Conservation (phyloP, 2,329 filamentous ascomycete genomes). For the Epichloe sibirici region DNA sequence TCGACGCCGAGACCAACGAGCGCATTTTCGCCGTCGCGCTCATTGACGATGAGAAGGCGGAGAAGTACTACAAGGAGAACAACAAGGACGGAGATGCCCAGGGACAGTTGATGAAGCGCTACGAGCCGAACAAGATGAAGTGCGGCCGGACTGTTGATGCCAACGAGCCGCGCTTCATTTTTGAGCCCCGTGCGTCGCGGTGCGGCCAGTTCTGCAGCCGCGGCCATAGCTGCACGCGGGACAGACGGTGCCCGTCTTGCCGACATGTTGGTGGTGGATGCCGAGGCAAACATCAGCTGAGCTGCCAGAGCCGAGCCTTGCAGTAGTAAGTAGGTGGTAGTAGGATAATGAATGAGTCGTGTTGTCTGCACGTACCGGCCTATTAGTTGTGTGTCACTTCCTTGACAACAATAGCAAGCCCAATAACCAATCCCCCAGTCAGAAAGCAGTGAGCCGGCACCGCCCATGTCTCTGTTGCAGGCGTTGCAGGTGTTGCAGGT, state of each 20-base stretch:
- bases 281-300: conserved; percentile 5
- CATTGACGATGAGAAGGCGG: conserved; percentile 7
- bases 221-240: conserved; percentile 3
- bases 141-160: neutral
- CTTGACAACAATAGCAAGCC: too few relatives aligned
- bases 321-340: neutral
- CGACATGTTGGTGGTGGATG: conserved; percentile 3
- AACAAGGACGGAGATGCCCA: conserved; percentile 3
- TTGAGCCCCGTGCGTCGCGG: conserved; percentile 5
- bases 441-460: too few relatives aligned
- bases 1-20: conserved; percentile 8
- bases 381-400: too few relatives aligned
- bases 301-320: conserved; percentile 1
- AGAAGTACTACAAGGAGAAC: conserved; percentile 8
- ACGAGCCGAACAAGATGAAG: neutral
- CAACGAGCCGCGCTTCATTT: conserved; percentile 2
- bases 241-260: conserved; percentile 4
- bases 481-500: too few relatives aligned
- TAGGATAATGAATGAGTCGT: too few relatives aligned
- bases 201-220: conserved; percentile 8
- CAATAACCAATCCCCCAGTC: too few relatives aligned
- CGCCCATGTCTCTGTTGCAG: too few relatives aligned
- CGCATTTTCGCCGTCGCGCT: conserved; percentile 8
- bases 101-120: neutral
- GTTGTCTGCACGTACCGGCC: too few relatives aligned